phyloP scores from a whole-genome alignment of 495 filamentous ascomycete genomes.

The Penicillium cosmopolitanum region DNA sequence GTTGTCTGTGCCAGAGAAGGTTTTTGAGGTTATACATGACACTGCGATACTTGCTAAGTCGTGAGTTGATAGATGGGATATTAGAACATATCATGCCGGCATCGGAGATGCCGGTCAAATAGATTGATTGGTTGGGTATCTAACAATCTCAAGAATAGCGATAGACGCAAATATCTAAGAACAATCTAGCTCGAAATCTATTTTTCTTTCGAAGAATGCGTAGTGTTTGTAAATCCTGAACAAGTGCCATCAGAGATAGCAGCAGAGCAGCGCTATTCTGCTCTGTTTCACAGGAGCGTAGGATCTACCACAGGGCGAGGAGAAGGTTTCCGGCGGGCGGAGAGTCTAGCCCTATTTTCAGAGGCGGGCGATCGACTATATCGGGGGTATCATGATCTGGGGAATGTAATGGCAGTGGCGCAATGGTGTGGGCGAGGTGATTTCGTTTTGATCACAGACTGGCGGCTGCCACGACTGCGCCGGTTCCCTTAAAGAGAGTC shows the following conservation, averaged over 20 bases:
- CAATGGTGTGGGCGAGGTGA: neutral
- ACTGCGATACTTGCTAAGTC: neutral
- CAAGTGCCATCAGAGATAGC: neutral
- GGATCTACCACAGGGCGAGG: neutral
- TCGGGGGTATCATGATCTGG: constrained; percentile 2
- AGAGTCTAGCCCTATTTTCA: neutral
- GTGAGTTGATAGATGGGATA: neutral
- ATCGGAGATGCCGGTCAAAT: neutral
- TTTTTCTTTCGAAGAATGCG: neutral
- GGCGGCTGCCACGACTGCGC: constrained; percentile 71
- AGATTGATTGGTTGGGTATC: constrained; percentile 4
- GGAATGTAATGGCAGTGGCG: neutral
- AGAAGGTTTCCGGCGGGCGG: neutral
- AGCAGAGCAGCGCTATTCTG: neutral
- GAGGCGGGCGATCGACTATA: neutral
- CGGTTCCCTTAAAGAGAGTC: constrained; percentile 63
- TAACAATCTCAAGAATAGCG: neutral
- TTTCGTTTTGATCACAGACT: constrained; percentile 55
- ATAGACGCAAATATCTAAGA: neutral
- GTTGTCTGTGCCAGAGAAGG: constrained; percentile 8
- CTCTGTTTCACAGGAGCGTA: neutral
- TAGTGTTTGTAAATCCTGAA: neutral
- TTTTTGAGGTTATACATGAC: constrained; percentile 11
- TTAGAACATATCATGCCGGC: neutral
- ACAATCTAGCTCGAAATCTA: neutral